Conservation (phyloP, 2,329 filamentous ascomycete genomes). For the Cordyceps cicadae region DNA sequence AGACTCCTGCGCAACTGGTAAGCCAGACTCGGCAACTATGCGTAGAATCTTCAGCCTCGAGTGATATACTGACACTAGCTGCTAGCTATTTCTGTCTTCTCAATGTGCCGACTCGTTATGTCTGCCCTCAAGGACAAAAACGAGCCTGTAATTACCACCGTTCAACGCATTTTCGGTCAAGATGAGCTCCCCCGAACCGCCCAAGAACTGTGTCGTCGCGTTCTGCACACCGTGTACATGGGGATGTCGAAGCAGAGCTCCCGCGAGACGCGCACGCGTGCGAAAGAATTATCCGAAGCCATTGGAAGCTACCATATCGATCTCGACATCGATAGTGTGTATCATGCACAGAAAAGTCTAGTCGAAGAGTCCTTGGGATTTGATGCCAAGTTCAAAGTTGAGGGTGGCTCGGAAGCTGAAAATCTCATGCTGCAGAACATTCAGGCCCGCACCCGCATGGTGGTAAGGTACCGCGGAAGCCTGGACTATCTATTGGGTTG, state of each 20-base stretch:
- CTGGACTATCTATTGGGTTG: too few species aligned
- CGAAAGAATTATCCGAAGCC: constrained; percentile 48
- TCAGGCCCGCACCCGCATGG: constrained; percentile 57
- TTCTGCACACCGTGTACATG: constrained; percentile 43
- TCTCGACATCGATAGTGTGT: constrained; percentile 63
- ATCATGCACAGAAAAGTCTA: constrained; percentile 51
- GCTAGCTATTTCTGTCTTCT: constrained; percentile 35
- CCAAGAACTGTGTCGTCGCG: constrained; percentile 44
- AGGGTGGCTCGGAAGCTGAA: constrained; percentile 49
- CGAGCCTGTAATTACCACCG: constrained; percentile 18
- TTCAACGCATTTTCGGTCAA: constrained; percentile 19
- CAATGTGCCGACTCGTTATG: constrained; percentile 48
- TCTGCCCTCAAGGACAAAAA: constrained; percentile 35
- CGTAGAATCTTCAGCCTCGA: constrained; percentile 30
- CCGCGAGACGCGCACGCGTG: constrained; percentile 57
- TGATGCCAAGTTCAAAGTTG: constrained; percentile 34
- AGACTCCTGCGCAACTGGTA: too few species aligned
- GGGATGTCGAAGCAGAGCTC: constrained; percentile 61
- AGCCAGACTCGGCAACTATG: too few species aligned
- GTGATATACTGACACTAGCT: constrained; percentile 49
- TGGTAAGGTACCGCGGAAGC: neutral
- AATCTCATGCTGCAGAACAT: constrained; percentile 62
- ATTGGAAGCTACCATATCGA: constrained; percentile 69
- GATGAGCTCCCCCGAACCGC: constrained; percentile 43
- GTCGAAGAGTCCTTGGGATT: constrained; percentile 52